These are phyloP conservation scores for Sorghum bicolor DNA, from an alignment of 176 grass and related monocot genomes.

Conservation along the genomic window DNA sequence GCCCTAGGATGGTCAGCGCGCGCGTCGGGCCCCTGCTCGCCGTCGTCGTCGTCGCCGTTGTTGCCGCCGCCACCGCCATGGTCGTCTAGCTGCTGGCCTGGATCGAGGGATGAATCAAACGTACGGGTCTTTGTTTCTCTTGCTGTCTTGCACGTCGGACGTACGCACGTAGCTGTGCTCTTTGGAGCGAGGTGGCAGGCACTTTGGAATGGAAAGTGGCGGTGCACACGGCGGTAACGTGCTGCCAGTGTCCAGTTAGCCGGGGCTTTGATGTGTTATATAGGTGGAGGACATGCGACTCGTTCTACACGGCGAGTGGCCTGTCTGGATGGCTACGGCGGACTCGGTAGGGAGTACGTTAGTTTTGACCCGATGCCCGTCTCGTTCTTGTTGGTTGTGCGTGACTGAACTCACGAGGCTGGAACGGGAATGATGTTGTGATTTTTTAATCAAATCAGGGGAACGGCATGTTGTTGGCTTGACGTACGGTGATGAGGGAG, in stretches of 20 bases:
- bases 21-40: constrained; percentile 20
- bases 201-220: no score
- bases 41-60: background rate
- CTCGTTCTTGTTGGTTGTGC: background rate
- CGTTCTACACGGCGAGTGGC: background rate
- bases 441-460: no score
- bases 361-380: background rate
- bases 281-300: background rate
- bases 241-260: background rate
- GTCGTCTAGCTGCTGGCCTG: background rate
- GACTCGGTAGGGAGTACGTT: background rate
- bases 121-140: background rate
- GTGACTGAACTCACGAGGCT: background rate
- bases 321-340: background rate
- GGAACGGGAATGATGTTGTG: background rate
- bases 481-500: no score
- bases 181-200: background rate
- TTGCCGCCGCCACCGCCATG: background rate
- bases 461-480: background rate
- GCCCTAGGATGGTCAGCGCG: constrained; percentile 35
- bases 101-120: background rate
- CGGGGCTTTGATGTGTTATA: background rate
- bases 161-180: background rate
- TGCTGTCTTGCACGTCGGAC: background rate
- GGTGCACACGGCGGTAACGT: background rate